phyloP scores from a whole-genome alignment of 2,329 filamentous ascomycete species.

The Neopestalotiopsis clavispora region DNA sequence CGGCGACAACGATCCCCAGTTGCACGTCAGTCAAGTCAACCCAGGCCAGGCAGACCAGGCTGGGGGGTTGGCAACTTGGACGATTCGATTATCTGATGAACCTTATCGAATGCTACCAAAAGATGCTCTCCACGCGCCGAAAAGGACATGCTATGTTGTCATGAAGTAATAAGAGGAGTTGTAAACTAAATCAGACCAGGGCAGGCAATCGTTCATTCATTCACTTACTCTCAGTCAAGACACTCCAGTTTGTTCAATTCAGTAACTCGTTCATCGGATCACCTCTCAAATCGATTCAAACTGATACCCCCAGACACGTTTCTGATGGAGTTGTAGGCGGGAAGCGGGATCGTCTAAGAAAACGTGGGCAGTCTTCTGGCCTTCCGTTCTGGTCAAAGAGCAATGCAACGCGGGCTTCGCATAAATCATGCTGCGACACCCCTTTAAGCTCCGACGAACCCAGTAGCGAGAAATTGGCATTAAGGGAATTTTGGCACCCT shows the following conservation, averaged over 20 bases:
- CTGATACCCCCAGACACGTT: background rate
- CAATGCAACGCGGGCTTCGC: conserved; percentile 9
- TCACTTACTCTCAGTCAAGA: too few relatives aligned
- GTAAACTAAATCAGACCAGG: too few relatives aligned
- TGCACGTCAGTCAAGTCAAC: background rate
- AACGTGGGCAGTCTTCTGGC: conserved; percentile 15
- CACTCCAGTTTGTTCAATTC: too few relatives aligned
- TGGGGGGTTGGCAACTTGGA: background rate
- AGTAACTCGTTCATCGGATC: too few relatives aligned
- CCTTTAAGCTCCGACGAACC: conserved; percentile 19
- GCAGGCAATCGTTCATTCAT: background rate
- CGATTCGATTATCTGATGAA: conserved; percentile 13
- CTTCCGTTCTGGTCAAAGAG: conserved; percentile 16
- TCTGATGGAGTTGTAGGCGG: conserved; percentile 1
- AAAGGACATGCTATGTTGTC: background rate
- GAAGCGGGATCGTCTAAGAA: conserved; percentile 4
- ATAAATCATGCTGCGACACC: conserved; percentile 17
- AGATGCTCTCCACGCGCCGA: background rate
- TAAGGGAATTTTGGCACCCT: conserved; percentile 7
- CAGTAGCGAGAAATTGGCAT: conserved; percentile 14
- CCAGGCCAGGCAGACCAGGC: background rate
- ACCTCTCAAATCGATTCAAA: too few relatives aligned
- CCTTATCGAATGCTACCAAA: conserved; percentile 14
- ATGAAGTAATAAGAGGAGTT: background rate
- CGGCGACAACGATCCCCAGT: background rate